Percentiles rank a stretch among this genome's conserved stretches.
phyloP scores from a whole-genome alignment of 2,329 filamentous ascomycete species.

The Colletotrichum nymphaeae region DNA sequence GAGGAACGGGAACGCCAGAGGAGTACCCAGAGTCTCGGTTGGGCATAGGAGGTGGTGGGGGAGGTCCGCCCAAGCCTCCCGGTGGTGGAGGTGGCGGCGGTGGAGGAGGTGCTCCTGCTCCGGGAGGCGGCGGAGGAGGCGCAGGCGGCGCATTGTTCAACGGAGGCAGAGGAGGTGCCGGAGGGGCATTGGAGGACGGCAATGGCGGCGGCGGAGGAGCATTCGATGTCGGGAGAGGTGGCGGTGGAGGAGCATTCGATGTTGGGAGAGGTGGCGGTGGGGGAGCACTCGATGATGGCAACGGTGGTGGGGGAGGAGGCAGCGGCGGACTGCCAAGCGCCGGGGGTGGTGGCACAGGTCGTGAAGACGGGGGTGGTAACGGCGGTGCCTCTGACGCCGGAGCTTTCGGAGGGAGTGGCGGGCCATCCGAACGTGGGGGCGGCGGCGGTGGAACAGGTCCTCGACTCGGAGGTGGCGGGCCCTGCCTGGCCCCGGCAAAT shows the following conservation, averaged over 20 bases:
- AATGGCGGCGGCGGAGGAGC: slow-evolving; percentile 50
- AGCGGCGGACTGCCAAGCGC: slow-evolving; percentile 51
- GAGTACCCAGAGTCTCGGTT: slow-evolving; percentile 69
- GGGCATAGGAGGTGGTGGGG: slow-evolving; percentile 66
- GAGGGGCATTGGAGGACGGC: slow-evolving; percentile 46
- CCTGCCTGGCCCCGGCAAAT: slow-evolving; percentile 74
- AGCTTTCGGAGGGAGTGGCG: slow-evolving; percentile 61
- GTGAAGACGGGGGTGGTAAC: slow-evolving; percentile 62
- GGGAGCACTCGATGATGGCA: slow-evolving; percentile 42
- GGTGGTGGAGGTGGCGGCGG: slow-evolving; percentile 50
- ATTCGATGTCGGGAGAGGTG: slow-evolving; percentile 28
- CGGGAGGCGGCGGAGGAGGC: slow-evolving; percentile 53
- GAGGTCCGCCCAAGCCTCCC: slow-evolving; percentile 51
- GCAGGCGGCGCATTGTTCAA: slow-evolving; percentile 46
- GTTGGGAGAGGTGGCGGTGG: slow-evolving; percentile 50
- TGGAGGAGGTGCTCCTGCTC: slow-evolving; percentile 49
- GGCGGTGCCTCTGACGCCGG: slow-evolving; percentile 58
- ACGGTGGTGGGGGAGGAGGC: slow-evolving; percentile 49
- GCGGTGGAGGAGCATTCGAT: slow-evolving; percentile 27
- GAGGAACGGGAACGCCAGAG: slow-evolving; percentile 61
- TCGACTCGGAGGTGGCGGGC: slow-evolving; percentile 81
- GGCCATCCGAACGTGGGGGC: slow-evolving; percentile 55
- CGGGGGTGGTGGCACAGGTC: slow-evolving; percentile 66
- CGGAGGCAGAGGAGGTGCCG: slow-evolving; percentile 52
- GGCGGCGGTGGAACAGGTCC: slow-evolving; percentile 79